Evolutionary conservation across 1,284 basidiomycete genomes (phyloP), one percentile per base, ranked within the genome.

Genomic region (Ustilago vetiveriae): DNA sequence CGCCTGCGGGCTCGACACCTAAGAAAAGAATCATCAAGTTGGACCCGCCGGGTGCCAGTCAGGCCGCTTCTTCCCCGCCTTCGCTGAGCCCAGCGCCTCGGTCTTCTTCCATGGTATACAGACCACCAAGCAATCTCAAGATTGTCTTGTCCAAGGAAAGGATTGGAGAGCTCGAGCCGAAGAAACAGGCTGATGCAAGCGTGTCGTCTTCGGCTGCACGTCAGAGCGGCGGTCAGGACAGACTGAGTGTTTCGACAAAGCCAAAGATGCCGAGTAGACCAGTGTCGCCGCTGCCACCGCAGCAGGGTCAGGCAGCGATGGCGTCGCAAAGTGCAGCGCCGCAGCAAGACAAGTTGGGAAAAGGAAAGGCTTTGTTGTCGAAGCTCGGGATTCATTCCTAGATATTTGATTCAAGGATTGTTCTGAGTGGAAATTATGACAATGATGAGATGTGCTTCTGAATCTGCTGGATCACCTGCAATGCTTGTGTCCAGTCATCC

Each of bases 71-170:
- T 8, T 19, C 16, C 13, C 22, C 44, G n/a, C 33, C 16, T 1
- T 10, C 38, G 3, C n/a, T 13, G 0, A 29, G 29, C 11, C 16
- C 40, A 0, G 21, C 11, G 10, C 17, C 29, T 4, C 39, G 50
- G 9, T 19, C 24, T 6, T 40, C 41, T 13, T 43, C 48, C 6
- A 26, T 37, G 8, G n/a, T 26, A 0, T 66, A 69, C 19, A 17
- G 43, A 36, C 70, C 70, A 9, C 70, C 70, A 5, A 53, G 39
- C 33, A 66, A 64, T 29, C 55, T 73, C 44, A 58, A 55, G 33
- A 51, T 73, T 26, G 43, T 58, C 6, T 16, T 73, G 37, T 73
- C 71, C 16, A 73, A 73, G 33, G 66, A 69, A 48, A 17, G 71
- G 11, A 69, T 73, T 6, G 40, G 24, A 4, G 71, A 73, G 37